These are phyloP conservation scores for Colletotrichum lindemuthianum DNA, from an alignment of 2,329 filamentous ascomycete species.

Conservation along the genomic window DNA sequence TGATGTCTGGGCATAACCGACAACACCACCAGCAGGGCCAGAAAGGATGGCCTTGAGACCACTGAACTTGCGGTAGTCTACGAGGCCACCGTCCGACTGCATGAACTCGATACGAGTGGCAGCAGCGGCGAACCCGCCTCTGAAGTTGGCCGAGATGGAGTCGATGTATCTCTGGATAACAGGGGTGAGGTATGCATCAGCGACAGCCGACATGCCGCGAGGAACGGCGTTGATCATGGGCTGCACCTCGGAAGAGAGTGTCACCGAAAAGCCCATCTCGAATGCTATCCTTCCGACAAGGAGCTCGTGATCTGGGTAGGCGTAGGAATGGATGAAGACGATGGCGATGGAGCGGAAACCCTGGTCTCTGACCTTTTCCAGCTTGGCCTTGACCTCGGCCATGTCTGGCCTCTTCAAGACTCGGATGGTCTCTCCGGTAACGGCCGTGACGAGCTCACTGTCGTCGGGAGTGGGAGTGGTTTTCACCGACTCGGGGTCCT, in stretches of 20 bases:
- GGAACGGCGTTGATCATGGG: slow-evolving; percentile 58
- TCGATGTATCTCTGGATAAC: slow-evolving; percentile 49
- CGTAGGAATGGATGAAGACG: slow-evolving; percentile 78
- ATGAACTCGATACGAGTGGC: slow-evolving; percentile 74
- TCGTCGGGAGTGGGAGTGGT: slow-evolving; percentile 52
- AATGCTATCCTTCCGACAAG: slow-evolving; percentile 47
- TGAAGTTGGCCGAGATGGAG: slow-evolving; percentile 48
- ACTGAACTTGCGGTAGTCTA: slow-evolving; percentile 70
- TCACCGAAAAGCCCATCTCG: slow-evolving; percentile 54
- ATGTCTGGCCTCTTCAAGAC: slow-evolving; percentile 70
- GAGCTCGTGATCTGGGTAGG: slow-evolving; percentile 64
- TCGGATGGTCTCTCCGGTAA: slow-evolving; percentile 75
- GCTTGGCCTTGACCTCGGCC: slow-evolving; percentile 61
- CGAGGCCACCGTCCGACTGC: slow-evolving; percentile 67
- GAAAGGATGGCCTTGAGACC: slow-evolving; percentile 77
- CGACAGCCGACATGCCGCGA: slow-evolving; percentile 53
- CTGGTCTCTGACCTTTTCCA: slow-evolving; percentile 69
- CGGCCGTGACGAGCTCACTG: slow-evolving; percentile 66
- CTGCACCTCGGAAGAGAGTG: slow-evolving; percentile 49
- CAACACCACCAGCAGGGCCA: slow-evolving; percentile 81
- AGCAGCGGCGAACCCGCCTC: slow-evolving; percentile 45
- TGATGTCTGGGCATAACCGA: slow-evolving; percentile 78
- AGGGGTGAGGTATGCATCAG: slow-evolving; percentile 56
- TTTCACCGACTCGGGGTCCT: slow-evolving; percentile 69
- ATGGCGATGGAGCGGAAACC: slow-evolving; percentile 66